Conservation (phyloP, 1,139 yeast genomes). For the Fermentozyma sake region DNA sequence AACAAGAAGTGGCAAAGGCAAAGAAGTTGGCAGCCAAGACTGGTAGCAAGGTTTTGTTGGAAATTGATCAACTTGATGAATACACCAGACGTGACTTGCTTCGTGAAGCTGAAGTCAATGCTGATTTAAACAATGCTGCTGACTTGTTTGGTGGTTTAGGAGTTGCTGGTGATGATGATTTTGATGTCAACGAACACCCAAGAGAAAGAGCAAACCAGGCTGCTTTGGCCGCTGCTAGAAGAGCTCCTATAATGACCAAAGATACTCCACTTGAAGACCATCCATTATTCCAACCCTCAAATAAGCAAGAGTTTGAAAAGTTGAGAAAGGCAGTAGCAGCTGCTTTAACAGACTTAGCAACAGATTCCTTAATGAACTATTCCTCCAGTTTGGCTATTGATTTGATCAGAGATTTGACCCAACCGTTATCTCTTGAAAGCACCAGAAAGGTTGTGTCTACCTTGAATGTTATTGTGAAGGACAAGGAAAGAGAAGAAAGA, state of each 20-base stretch:
- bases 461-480: constrained; percentile 73
- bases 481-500: constrained; percentile 88
- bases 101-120: constrained; percentile 72
- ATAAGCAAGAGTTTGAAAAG: constrained; percentile 78
- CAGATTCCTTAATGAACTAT: constrained; percentile 63
- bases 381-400: constrained; percentile 77
- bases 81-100: constrained; percentile 67
- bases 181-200: constrained; percentile 56
- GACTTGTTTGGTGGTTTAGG: constrained; percentile 85
- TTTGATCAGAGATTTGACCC: constrained; percentile 76
- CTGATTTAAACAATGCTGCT: constrained; percentile 90
- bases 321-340: constrained; percentile 76
- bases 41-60: constrained; percentile 27
- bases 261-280: constrained; percentile 70
- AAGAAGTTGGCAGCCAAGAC: constrained; percentile 20
- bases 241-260: constrained; percentile 43
- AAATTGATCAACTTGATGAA: constrained; percentile 60
- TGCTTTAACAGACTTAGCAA: constrained; percentile 59
- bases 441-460: constrained; percentile 84
- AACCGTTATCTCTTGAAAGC: constrained; percentile 78
- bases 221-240: constrained; percentile 42
- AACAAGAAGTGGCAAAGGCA: constrained; percentile 31
- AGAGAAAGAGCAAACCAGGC: constrained; percentile 57
- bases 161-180: constrained; percentile 46
- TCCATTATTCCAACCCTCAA: constrained; percentile 76